Conservation (phyloP, 352 stramenopile species). For the Thraustotheca clavata region DNA sequence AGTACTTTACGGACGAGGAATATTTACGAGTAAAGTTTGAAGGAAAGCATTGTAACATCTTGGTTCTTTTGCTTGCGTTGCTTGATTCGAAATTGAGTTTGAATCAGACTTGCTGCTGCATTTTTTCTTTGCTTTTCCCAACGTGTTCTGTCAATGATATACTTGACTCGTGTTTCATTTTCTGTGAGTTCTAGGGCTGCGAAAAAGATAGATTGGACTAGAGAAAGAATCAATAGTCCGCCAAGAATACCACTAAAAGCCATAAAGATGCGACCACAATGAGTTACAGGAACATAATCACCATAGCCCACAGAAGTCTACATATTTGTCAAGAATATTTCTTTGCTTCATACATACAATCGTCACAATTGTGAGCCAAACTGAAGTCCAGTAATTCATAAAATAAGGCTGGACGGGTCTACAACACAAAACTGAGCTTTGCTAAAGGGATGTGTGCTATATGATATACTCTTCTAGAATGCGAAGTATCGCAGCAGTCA, state of each 20-base stretch:
- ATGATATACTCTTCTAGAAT: constrained; percentile 36
- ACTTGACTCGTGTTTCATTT: constrained; percentile 49
- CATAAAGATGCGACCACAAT: constrained; percentile 45
- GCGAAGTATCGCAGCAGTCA: constrained; percentile 62
- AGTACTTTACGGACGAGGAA: not conserved
- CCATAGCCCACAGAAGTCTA: constrained; percentile 63
- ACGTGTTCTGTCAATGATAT: constrained; percentile 49
- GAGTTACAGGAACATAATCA: constrained; percentile 64
- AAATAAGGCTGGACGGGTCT: constrained; percentile 49
- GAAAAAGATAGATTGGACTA: constrained; percentile 72
- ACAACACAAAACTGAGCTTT: not conserved
- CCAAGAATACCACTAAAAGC: constrained; percentile 59
- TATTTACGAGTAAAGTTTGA: constrained; percentile 24
- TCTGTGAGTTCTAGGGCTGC: constrained; percentile 58
- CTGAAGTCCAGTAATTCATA: constrained; percentile 57
- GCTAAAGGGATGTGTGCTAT: not conserved
- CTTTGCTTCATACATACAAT: constrained; percentile 32
- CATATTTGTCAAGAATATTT: not conserved
- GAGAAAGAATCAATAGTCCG: constrained; percentile 54
- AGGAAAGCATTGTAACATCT: constrained; percentile 24
- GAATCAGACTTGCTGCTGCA: constrained; percentile 37
- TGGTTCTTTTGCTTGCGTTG: not conserved
- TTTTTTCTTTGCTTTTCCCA: constrained; percentile 42
- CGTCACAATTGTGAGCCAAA: constrained; percentile 62
- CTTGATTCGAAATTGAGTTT: constrained; percentile 34